A percentile compares a stretch with the other conserved stretches of the same genome.
Conservation (phyloP, 129 eudicot genomes). For the Escallonia herrerae region DNA sequence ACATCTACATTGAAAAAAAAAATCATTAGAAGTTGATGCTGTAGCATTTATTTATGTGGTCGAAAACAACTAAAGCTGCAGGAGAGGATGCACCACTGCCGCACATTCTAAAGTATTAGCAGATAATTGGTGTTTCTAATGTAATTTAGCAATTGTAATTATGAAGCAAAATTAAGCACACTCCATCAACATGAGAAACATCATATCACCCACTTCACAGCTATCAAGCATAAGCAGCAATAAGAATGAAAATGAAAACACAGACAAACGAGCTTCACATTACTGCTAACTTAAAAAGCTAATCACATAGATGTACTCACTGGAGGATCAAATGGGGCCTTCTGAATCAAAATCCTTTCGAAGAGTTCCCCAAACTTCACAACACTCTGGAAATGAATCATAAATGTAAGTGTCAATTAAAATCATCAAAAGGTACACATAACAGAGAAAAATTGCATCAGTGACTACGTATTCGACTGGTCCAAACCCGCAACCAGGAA, state of each 20-base stretch:
- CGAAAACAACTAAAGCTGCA: too few relatives aligned
- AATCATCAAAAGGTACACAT: neutral
- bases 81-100: too few relatives aligned
- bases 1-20: neutral
- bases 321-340: slow-evolving; percentile 47
- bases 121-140: neutral
- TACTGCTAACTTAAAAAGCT: neutral
- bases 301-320: slow-evolving; percentile 36
- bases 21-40: neutral
- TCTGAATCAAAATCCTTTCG: slow-evolving; percentile 40
- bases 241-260: too few relatives aligned
- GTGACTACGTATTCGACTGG: neutral
- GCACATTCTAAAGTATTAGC: neutral
- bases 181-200: neutral
- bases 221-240: neutral
- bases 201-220: neutral
- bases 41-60: neutral
- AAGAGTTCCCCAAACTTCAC: slow-evolving; percentile 37
- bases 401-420: neutral
- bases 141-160: neutral
- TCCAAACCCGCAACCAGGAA: neutral
- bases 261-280: neutral
- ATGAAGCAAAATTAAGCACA: neutral
- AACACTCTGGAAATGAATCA: slow-evolving; percentile 40
- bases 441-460: neutral